Evolutionary conservation across 306 rosid species (phyloP).

Genomic region (Malus sieversii): DNA sequence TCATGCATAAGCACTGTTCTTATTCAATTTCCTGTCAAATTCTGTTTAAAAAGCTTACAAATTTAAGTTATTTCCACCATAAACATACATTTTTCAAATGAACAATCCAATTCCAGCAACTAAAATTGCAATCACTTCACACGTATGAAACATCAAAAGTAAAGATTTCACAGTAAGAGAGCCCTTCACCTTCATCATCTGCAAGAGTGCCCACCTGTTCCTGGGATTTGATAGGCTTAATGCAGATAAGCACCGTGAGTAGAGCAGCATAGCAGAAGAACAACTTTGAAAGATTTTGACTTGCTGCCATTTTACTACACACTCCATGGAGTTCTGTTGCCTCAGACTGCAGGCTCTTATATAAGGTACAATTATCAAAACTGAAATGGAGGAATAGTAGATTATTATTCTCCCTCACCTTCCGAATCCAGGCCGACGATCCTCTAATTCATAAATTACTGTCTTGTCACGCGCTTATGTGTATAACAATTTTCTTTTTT

Average conservation of each 20-base stretch:
- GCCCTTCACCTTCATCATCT: slow-evolving; percentile 9
- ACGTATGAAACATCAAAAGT: not conserved
- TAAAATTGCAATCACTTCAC: not conserved
- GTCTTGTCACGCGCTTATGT: too few species aligned
- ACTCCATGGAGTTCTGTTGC: not conserved
- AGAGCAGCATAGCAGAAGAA: not conserved
- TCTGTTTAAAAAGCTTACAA: too few species aligned
- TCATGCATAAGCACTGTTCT: not conserved
- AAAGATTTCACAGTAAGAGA: not conserved
- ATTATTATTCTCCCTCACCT: too few species aligned
- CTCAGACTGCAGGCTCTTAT: not conserved
- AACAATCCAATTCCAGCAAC: not conserved
- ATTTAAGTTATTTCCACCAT: too few species aligned
- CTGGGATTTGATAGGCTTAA: slow-evolving; percentile 2
- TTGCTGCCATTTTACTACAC: slow-evolving; percentile 1
- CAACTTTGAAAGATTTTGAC: not conserved
- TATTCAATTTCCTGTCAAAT: not conserved
- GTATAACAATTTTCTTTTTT: too few species aligned
- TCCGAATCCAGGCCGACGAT: too few species aligned
- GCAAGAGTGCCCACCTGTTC: slow-evolving; percentile 21
- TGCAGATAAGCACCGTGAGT: not conserved
- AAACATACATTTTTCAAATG: not conserved
- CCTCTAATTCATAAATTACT: too few species aligned
- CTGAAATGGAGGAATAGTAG: too few species aligned
- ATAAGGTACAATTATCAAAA: too few species aligned